A percentile compares a stretch with the other conserved stretches of the same genome.
Evolutionary conservation across 208 protist genomes (phyloP).

Genomic region (Acanthamoeba healyi): DNA sequence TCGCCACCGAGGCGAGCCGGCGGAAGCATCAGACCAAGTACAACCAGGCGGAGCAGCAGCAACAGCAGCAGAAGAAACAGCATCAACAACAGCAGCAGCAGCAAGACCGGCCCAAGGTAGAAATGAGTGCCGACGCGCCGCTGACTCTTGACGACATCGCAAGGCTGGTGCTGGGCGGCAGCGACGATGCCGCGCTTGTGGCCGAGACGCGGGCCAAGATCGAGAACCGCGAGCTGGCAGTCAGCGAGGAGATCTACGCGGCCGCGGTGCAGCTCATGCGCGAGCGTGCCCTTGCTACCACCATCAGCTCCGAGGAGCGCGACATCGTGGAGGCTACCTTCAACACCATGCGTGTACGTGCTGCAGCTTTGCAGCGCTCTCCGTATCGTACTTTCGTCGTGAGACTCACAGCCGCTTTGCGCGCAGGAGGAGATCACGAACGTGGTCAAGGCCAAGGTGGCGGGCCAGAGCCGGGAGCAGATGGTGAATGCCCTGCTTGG

Average conservation of each 20-base stretch:
- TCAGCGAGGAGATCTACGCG: conserved; percentile 14
- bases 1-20: not conserved
- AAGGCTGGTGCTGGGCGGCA: not conserved
- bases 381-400: too few relatives aligned
- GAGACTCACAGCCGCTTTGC: too few relatives aligned
- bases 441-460: conserved; percentile 5
- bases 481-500: not conserved
- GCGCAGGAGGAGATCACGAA: not conserved
- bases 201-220: conserved; percentile 1
- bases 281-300: not conserved
- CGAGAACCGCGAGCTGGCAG: not conserved
- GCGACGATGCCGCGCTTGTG: not conserved
- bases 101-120: too few relatives aligned
- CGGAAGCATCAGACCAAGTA: not conserved
- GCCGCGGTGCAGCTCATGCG: conserved; percentile 7
- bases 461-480: not conserved
- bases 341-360: not conserved
- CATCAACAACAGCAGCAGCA: too few relatives aligned
- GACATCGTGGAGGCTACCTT: not conserved
- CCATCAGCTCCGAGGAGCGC: not conserved
- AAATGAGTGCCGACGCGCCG: not conserved
- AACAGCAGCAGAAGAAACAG: too few relatives aligned
- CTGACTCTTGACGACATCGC: not conserved
- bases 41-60: not conserved
- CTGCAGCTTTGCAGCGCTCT: too few relatives aligned